These are phyloP conservation scores for Candida hungchunana DNA, from an alignment of 805 yeast species.

Conservation along the genomic window DNA sequence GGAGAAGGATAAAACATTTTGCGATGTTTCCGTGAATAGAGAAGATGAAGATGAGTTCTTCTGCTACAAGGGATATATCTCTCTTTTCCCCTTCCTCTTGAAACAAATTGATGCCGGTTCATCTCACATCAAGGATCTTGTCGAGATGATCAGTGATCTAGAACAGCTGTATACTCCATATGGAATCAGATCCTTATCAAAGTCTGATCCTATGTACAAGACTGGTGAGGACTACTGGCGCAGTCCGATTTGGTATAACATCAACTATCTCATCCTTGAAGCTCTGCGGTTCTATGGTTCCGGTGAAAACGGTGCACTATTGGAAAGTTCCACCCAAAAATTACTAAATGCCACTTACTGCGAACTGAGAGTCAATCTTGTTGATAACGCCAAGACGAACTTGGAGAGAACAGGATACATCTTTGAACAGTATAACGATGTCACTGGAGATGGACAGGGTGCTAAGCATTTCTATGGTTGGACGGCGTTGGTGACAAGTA, in stretches of 20 bases:
- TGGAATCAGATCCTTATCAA: conserved; percentile 81
- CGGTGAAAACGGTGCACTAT: conserved; percentile 19
- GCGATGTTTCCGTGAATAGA: conserved; percentile 79
- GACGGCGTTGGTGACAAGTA: conserved; percentile 77
- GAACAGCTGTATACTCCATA: conserved; percentile 69
- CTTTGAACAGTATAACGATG: conserved; percentile 87
- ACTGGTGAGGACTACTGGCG: conserved; percentile 93
- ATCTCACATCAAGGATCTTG: conserved; percentile 43
- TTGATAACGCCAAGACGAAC: conserved; percentile 60
- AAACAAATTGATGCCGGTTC: conserved; percentile 53
- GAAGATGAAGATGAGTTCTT: conserved; percentile 64
- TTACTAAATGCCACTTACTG: conserved; percentile 48
- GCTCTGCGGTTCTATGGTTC: conserved; percentile 53
- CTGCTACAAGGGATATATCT: conserved; percentile 88
- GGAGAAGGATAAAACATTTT: conserved; percentile 57
- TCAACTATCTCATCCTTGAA: conserved; percentile 79
- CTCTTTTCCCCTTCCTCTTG: conserved; percentile 80
- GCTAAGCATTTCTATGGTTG: conserved; percentile 92
- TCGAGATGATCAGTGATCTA: conserved; percentile 62
- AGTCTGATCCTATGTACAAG: conserved; percentile 58
- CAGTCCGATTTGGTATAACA: conserved; percentile 89
- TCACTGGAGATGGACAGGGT: conserved; percentile 70
- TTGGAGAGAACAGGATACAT: conserved; percentile 77
- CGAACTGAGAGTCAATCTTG: conserved; percentile 60
- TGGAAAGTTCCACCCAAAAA: conserved; percentile 27